Percentiles rank a stretch among this genome's conserved stretches.
phyloP scores from a whole-genome alignment of 495 filamentous ascomycete genomes.

The Xylaria castorea region DNA sequence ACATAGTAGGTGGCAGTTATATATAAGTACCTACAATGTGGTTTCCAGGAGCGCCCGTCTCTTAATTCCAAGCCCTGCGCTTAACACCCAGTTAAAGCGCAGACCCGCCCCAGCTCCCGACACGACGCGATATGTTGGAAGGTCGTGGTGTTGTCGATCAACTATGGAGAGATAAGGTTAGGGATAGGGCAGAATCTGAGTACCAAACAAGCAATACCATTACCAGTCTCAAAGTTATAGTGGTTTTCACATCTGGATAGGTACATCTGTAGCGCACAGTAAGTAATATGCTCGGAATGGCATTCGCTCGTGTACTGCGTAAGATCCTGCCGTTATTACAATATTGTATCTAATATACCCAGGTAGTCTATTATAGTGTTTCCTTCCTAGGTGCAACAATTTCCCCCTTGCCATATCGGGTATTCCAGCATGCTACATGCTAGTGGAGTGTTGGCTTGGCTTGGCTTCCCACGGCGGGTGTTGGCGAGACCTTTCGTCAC shows the following conservation, averaged over 20 bases:
- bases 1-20: too few relatives aligned
- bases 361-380: not conserved
- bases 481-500: conserved; percentile 26
- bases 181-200: not conserved
- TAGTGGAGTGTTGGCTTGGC: not conserved
- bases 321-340: conserved; percentile 8
- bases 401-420: conserved; percentile 21
- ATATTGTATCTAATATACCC: not conserved
- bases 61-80: not conserved
- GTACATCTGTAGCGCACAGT: conserved; percentile 2
- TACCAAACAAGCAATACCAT: not conserved
- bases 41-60: not conserved
- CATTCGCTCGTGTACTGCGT: not conserved
- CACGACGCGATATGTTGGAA: not conserved
- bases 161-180: not conserved
- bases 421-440: conserved; percentile 2
- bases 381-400: not conserved
- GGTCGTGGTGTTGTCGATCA: not conserved
- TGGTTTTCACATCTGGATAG: not conserved
- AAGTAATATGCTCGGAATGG: conserved; percentile 2
- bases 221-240: not conserved
- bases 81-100: not conserved
- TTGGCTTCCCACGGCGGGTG: not conserved
- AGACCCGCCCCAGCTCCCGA: not conserved
- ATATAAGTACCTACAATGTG: too few relatives aligned